Conservation (phyloP, 1,284 basidiomycete species). For the Earliella scabrosa region DNA sequence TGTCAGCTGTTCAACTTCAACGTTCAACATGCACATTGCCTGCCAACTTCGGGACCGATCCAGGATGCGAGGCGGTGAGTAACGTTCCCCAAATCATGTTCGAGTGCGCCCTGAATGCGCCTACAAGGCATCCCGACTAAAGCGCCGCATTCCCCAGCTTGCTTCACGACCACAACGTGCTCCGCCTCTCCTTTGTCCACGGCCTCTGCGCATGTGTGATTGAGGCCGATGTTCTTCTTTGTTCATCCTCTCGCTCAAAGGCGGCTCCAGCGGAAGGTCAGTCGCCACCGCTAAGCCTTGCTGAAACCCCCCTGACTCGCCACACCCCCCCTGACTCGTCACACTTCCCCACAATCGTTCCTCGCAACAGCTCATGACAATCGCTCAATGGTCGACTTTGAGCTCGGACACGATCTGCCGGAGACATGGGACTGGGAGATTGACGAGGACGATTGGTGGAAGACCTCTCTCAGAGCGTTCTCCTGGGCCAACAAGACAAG, state of each 20-base stretch:
- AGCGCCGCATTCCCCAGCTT: constrained; percentile 24
- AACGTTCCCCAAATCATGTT: too few relatives aligned
- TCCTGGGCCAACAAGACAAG: constrained; percentile 32
- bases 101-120: too few relatives aligned
- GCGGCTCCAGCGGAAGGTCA: constrained; percentile 11
- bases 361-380: constrained; percentile 12
- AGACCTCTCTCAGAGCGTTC: constrained; percentile 28
- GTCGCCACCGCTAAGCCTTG: neutral
- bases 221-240: constrained; percentile 27
- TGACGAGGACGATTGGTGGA: constrained; percentile 30
- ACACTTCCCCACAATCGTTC: constrained; percentile 6
- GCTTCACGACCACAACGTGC: constrained; percentile 29
- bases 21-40: too few relatives aligned
- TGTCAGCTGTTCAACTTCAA: too few relatives aligned
- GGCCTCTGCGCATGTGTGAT: constrained; percentile 28
- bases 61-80: too few relatives aligned
- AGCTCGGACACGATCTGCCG: constrained; percentile 8
- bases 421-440: constrained; percentile 28
- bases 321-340: neutral
- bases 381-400: constrained; percentile 9
- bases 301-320: too few relatives aligned
- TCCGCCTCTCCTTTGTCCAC: constrained; percentile 22
- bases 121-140: constrained; percentile 8
- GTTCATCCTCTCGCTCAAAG: constrained; percentile 20
- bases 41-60: too few relatives aligned